A percentile compares a stretch with the other conserved stretches of the same genome.
Conservation (phyloP, 805 yeast species). For the Tanozyma kutaoensis region DNA sequence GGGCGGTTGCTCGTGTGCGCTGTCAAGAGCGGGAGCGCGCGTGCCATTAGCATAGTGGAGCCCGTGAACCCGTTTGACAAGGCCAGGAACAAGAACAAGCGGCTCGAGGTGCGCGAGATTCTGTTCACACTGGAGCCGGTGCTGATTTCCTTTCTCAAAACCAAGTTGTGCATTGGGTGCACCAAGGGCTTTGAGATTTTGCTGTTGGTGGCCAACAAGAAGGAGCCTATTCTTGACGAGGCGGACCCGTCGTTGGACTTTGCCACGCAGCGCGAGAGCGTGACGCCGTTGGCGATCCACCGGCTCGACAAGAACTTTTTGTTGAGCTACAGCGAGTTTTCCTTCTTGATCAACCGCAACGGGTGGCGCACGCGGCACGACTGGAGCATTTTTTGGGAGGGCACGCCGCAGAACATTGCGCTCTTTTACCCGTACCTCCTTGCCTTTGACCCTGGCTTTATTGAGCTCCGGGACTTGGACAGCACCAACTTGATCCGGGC, state of each 20-base stretch:
- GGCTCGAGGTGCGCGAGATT: constrained; percentile 61
- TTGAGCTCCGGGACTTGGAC: constrained; percentile 87
- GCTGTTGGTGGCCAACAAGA: constrained; percentile 68
- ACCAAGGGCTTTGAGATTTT: constrained; percentile 94
- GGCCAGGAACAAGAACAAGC: constrained; percentile 41
- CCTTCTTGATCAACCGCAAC: constrained; percentile 85
- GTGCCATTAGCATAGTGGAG: constrained; percentile 75
- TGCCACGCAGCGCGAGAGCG: constrained; percentile 63
- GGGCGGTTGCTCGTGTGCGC: constrained; percentile 85
- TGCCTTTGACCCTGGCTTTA: constrained; percentile 81
- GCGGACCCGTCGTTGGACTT: constrained; percentile 96
- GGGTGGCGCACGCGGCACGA: constrained; percentile 95
- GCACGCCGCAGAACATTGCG: constrained; percentile 84
- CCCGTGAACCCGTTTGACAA: constrained; percentile 61
- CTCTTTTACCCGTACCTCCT: constrained; percentile 87
- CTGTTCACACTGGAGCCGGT: constrained; percentile 81
- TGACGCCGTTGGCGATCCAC: constrained; percentile 86
- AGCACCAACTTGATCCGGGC: constrained; percentile 76
- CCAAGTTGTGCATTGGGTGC: constrained; percentile 88
- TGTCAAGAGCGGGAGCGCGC: constrained; percentile 69
- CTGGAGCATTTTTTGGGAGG: constrained; percentile 96
- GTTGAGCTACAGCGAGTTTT: constrained; percentile 82
- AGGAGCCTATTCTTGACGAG: constrained; percentile 88
- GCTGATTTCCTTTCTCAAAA: constrained; percentile 78
- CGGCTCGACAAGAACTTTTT: constrained; percentile 81